A percentile compares a stretch with the other conserved stretches of the same genome.
phyloP scores from a whole-genome alignment of 2,329 filamentous ascomycete species.

The Fonsecaea monophora region DNA sequence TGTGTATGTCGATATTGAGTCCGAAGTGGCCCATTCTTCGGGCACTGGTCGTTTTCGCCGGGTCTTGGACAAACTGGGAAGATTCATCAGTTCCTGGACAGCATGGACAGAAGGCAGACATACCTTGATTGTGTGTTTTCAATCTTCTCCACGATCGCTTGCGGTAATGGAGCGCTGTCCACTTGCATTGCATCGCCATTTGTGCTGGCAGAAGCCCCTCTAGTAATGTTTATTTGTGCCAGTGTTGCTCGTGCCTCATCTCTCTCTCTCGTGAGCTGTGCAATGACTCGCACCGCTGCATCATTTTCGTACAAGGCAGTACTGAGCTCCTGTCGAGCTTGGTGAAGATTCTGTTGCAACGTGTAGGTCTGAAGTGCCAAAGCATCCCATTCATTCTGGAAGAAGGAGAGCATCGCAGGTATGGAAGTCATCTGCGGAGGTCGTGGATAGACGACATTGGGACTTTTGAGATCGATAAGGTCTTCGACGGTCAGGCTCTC shows the following conservation, averaged over 20 bases:
- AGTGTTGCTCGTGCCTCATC: conserved; percentile 91
- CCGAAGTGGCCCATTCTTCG: conserved; percentile 79
- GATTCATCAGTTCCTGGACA: conserved; percentile 30
- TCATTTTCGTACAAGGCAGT: conserved; percentile 96
- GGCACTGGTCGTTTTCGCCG: conserved; percentile 89
- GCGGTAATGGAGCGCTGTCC: conserved; percentile 78
- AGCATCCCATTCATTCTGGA: conserved; percentile 98
- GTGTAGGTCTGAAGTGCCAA: conserved; percentile 90
- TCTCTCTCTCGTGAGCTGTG: conserved; percentile 84
- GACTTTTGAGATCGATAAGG: conserved; percentile 83
- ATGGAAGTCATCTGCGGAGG: conserved; percentile 95
- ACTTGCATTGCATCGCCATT: conserved; percentile 91
- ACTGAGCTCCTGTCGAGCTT: conserved; percentile 90
- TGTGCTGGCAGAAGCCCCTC: conserved; percentile 49
- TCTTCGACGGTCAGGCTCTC: conserved; percentile 85
- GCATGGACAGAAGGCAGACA: conserved; percentile 46
- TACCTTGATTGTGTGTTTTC: conserved; percentile 82
- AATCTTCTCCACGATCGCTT: conserved; percentile 73
- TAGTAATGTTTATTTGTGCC: conserved; percentile 78
- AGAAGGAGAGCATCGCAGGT: conserved; percentile 88
- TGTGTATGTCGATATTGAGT: conserved; percentile 70
- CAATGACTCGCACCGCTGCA: conserved; percentile 94
- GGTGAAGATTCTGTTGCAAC: conserved; percentile 83
- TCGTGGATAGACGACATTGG: conserved; percentile 82
- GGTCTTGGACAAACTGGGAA: conserved; percentile 76